Conservation (phyloP, 2,329 filamentous ascomycete species). For the Penicillium sclerotiorum region DNA sequence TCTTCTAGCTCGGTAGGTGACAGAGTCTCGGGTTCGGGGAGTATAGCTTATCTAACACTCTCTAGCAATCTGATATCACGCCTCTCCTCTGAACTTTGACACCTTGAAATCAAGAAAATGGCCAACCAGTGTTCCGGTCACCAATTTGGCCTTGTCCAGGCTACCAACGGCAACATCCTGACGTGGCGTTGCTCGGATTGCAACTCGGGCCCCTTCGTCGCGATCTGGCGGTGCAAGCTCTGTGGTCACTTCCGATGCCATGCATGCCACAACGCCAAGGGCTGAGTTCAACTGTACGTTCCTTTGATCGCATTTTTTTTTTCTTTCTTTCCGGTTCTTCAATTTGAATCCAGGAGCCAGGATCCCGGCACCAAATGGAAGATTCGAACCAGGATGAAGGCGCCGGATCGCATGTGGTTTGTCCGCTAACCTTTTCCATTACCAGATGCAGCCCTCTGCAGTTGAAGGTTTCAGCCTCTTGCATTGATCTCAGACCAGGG, state of each 20-base stretch:
- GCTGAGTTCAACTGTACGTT: background rate
- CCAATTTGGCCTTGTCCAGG: constrained; percentile 42
- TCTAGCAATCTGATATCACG: background rate
- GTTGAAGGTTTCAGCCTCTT: constrained; percentile 8
- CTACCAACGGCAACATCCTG: constrained; percentile 46
- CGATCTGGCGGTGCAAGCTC: constrained; percentile 48
- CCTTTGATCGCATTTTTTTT: background rate
- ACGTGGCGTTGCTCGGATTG: constrained; percentile 48
- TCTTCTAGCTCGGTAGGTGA: constrained; percentile 23
- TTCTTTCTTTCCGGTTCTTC: background rate
- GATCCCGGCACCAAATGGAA: background rate
- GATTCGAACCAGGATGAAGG: too few species aligned
- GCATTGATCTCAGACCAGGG: constrained; percentile 18
- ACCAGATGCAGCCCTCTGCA: background rate
- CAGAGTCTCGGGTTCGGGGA: constrained; percentile 9
- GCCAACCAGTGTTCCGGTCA: constrained; percentile 45
- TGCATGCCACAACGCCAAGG: constrained; percentile 41
- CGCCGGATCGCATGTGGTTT: background rate
- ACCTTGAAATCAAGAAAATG: constrained; percentile 26
- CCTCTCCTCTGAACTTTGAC: background rate
- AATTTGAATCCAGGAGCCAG: background rate
- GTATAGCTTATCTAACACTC: constrained; percentile 1
- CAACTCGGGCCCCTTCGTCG: constrained; percentile 44
- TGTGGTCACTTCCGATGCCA: constrained; percentile 47
- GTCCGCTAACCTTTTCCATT: constrained; percentile 1